Base-by-base conservation (phyloP, 31 red algal genomes). In the Pterothamnion heteromorphum region DNA sequence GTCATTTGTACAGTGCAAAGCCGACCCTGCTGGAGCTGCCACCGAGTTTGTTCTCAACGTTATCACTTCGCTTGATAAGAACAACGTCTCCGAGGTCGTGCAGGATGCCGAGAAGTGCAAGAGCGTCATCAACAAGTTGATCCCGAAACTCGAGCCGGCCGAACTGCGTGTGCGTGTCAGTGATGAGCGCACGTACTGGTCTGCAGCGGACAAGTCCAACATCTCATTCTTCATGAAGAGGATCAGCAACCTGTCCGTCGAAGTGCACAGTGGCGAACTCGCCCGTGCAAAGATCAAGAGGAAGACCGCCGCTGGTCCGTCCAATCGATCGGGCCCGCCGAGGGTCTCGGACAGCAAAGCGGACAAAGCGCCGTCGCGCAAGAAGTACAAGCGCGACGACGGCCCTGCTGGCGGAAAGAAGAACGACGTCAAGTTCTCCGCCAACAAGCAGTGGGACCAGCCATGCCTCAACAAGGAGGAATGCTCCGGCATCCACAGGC, bases 81-180 rank as follows among this genome's bases (percentile, higher is more conserved):
- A 93, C 39, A 93, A 93, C 72, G 81, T 82, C 14, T 87, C 91
- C 0, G 44, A 35, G 2, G 35, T 93, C 20, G 57, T 93, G 1
- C 58, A 35, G 36, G 91, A 93, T 28, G 26, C 2, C n/a, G 80
- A 57, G 1, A 43, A 87, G 2, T 86, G 33, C 20, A 93, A 93
- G 80, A 36, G 36, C 0, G 20, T 93, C 4, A 43, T 93, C 1
- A 28, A 14, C 5, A 64, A 87, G 91, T 20, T 87, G 21, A 38
- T 34, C 36, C 41, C 0, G 21, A 93, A 88, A 38, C 39, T 87
- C 23, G 81, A 91, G 24, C 76, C 76, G 5, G 26, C 89, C 34
- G 87, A 89, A 71, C 21, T 89, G 2, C 44, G 43, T 18, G 1
- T 43, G 43, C 35, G 35, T 1, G 3, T 89, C 39, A 58, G 27